Evolutionary conservation across 495 filamentous ascomycete species (phyloP), one percentile per base, ranked within the genome.

Genomic region (Podospora bellae-mahoneyi): DNA sequence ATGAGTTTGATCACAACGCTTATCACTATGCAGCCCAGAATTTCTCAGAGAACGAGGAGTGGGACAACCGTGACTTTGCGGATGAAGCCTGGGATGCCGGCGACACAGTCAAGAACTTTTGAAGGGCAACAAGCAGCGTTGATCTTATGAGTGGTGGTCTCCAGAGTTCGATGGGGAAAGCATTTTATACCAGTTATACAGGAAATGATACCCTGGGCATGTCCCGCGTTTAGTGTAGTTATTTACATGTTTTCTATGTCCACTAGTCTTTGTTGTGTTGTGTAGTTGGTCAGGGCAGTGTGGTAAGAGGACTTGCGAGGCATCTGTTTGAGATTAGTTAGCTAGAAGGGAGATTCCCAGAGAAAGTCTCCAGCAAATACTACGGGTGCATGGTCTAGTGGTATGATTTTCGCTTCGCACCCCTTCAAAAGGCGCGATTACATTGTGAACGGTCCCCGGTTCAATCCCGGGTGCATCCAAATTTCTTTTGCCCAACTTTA

Each of bases 1-100:
- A 87, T 68, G 83, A 86, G 65, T 82, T 77, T 60, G 80, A 72
- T 55, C 72, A 74, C 0, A 79, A 84, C 59, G 69, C 84, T 4
- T 85, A 84, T 64, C 68, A 72, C 5, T 86, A 78, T 66, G 72
- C 76, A 32, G 83, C 75, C n/a, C 62, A 70, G 16, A 84, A 83
- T 58, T 78, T 78, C 44, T 80, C 81, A 6, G 84, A 84, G 44
- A 66, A 77, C 4, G 82, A 84, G 66, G 83, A 82, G 60, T 83
- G 67, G 55, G 78, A 75, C 64, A 66, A 68, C 48, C 64, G 54
- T 26, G 69, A 67, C n/a, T 73, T 74, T 53, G 65, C 64, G 23
- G 71, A 77, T 26, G 66, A 72, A n/a, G 66, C 64, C 2, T 68
- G 65, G 69, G 66, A 71, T 13, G 53, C n/a, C 23, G 54, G 66